Evolutionary conservation across 495 filamentous ascomycete species (phyloP).

Genomic region (Aspergillus leporis): DNA sequence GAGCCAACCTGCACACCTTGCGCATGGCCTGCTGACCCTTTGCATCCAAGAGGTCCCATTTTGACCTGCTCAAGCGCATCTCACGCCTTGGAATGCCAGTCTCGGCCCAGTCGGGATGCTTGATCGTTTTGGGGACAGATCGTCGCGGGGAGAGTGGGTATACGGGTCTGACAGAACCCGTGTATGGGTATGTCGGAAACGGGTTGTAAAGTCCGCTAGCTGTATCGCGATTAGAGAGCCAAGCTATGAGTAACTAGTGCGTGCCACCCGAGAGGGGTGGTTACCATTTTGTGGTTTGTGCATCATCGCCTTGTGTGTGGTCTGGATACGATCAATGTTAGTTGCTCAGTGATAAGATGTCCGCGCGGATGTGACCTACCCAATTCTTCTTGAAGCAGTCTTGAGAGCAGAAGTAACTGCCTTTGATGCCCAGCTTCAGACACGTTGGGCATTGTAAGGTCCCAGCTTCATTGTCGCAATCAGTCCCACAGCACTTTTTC

Average conservation of each 20-base stretch:
- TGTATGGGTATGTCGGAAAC: conserved; percentile 73
- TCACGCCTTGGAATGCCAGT: conserved; percentile 70
- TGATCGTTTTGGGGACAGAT: conserved; percentile 66
- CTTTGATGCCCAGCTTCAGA: conserved; percentile 70
- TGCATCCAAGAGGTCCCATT: conserved; percentile 65
- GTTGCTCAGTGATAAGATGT: neutral
- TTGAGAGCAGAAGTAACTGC: conserved; percentile 84
- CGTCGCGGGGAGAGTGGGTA: conserved; percentile 71
- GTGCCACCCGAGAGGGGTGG: too few relatives aligned
- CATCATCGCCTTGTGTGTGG: neutral
- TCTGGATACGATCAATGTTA: neutral
- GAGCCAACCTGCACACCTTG: conserved; percentile 70
- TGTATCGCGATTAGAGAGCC: conserved; percentile 71
- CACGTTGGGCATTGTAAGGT: conserved; percentile 85
- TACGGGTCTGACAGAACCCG: conserved; percentile 68
- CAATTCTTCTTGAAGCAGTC: conserved; percentile 92
- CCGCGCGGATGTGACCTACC: conserved; percentile 53
- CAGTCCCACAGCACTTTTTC: conserved; percentile 60
- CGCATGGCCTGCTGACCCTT: conserved; percentile 72
- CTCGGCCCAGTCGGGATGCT: conserved; percentile 67
- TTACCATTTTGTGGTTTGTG: neutral
- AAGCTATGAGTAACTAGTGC: too few relatives aligned
- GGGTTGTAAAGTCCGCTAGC: conserved; percentile 71
- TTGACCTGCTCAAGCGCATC: conserved; percentile 55
- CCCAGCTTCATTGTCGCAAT: conserved; percentile 74